Conservation (phyloP, 306 rosid genomes). For the Albizia julibrissin region DNA sequence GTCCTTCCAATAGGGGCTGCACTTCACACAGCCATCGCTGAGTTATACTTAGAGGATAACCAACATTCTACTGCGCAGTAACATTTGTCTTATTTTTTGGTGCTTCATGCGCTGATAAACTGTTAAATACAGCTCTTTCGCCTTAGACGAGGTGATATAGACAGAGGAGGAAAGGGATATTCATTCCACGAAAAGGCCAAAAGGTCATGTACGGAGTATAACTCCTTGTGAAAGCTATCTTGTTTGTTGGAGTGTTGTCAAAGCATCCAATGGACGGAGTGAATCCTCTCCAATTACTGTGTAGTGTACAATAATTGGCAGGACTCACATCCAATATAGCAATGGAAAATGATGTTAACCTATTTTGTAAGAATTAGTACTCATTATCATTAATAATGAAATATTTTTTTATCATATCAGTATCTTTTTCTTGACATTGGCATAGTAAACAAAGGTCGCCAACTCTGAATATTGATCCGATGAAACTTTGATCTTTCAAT, state of each 20-base stretch:
- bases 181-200: background rate
- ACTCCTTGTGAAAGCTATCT: background rate
- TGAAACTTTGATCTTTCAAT: conserved; percentile 13
- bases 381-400: background rate
- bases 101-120: background rate
- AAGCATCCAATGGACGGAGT: background rate
- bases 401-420: background rate
- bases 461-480: background rate
- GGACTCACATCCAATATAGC: background rate
- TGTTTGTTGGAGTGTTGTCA: background rate
- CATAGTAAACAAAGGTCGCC: background rate
- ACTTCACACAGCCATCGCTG: conserved; percentile 58
- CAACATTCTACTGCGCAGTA: conserved; percentile 5
- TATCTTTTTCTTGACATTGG: background rate
- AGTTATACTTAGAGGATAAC: conserved; percentile 51
- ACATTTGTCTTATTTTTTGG: background rate
- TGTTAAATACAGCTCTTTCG: background rate
- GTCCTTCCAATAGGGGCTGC: conserved; percentile 72
- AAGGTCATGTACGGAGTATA: background rate
- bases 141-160: background rate
- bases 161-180: background rate
- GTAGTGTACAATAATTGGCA: background rate
- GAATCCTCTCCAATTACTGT: background rate
- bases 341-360: background rate
- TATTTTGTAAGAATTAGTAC: background rate